A percentile compares a stretch with the other conserved stretches of the same genome.
phyloP scores from a whole-genome alignment of 2,329 filamentous ascomycete species.

The Alternaria longipes region DNA sequence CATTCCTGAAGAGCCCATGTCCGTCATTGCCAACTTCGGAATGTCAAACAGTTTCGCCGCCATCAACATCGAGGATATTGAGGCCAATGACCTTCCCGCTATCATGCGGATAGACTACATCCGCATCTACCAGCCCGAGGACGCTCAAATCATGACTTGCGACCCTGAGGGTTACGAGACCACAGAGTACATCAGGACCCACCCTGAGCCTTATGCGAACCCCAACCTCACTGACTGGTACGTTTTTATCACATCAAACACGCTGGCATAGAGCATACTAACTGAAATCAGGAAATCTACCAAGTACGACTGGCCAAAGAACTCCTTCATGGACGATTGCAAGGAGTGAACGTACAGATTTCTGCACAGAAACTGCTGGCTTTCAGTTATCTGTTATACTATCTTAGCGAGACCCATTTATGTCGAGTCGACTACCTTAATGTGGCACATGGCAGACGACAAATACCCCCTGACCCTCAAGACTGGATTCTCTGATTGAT shows the following conservation, averaged over 20 bases:
- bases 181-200: constrained; percentile 71
- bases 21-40: constrained; percentile 73
- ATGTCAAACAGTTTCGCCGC: constrained; percentile 73
- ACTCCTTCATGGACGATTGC: constrained; percentile 68
- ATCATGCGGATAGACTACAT: constrained; percentile 75
- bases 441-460: constrained; percentile 40
- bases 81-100: constrained; percentile 63
- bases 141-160: constrained; percentile 68
- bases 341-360: constrained; percentile 26
- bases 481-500: constrained; percentile 24
- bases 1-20: constrained; percentile 73
- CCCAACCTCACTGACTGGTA: constrained; percentile 72
- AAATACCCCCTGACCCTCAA: constrained; percentile 32
- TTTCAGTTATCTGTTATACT: constrained; percentile 19
- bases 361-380: constrained; percentile 28
- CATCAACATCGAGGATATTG: constrained; percentile 66
- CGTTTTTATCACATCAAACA: constrained; percentile 27
- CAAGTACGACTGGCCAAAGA: constrained; percentile 68
- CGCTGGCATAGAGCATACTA: constrained; percentile 9
- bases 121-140: constrained; percentile 73
- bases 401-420: constrained; percentile 21
- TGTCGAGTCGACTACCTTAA: constrained; percentile 36
- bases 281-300: constrained; percentile 54
- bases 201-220: constrained; percentile 69
- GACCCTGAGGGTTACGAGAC: constrained; percentile 74